A percentile compares a stretch with the other conserved stretches of the same genome.
These are phyloP conservation scores for Claviceps arundinis DNA, from an alignment of 2,329 filamentous ascomycete genomes.

Conservation along the genomic window DNA sequence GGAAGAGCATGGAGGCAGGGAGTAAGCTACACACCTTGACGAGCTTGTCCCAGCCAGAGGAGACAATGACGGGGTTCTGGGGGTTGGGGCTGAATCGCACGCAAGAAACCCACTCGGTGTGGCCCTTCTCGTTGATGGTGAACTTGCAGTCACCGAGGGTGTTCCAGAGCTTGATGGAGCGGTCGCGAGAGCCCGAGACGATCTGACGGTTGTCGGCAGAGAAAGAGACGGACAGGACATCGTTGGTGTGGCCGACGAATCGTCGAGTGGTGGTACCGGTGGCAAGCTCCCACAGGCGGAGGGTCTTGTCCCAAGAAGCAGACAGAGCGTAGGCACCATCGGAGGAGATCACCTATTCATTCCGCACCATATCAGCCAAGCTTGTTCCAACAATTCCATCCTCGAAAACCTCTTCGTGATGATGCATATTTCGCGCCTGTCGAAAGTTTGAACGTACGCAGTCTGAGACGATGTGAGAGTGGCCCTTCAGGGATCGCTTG, in stretches of 20 bases:
- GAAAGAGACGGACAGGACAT: slow-evolving; percentile 99
- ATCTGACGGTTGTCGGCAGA: slow-evolving; percentile 99
- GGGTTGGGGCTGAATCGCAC: slow-evolving; percentile 99
- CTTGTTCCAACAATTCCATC: slow-evolving; percentile 1
- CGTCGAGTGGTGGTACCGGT: slow-evolving; percentile 94
- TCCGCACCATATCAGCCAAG: slow-evolving; percentile 12
- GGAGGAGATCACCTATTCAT: slow-evolving; percentile 81
- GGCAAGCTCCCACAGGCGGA: slow-evolving; percentile 97
- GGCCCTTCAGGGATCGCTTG: slow-evolving; percentile 95
- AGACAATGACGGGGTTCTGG: slow-evolving; percentile 99
- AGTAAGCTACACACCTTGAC: slow-evolving; percentile 69
- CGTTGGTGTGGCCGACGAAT: slow-evolving; percentile 98
- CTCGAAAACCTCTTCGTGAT: neutral
- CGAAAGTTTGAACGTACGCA: slow-evolving; percentile 58
- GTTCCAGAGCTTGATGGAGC: slow-evolving; percentile 99
- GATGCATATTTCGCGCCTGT: neutral
- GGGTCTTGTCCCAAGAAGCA: slow-evolving; percentile 99
- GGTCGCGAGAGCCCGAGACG: slow-evolving; percentile 95
- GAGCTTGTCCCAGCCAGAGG: slow-evolving; percentile 97
- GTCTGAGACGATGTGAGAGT: slow-evolving; percentile 99
- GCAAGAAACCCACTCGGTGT: slow-evolving; percentile 99
- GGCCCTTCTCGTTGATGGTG: slow-evolving; percentile 99
- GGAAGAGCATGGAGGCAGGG: neutral
- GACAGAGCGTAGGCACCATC: slow-evolving; percentile 98
- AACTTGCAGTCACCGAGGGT: slow-evolving; percentile 99